These are phyloP conservation scores for Neurospora sublineolata DNA, from an alignment of 495 filamentous ascomycete genomes.

Conservation along the genomic window DNA sequence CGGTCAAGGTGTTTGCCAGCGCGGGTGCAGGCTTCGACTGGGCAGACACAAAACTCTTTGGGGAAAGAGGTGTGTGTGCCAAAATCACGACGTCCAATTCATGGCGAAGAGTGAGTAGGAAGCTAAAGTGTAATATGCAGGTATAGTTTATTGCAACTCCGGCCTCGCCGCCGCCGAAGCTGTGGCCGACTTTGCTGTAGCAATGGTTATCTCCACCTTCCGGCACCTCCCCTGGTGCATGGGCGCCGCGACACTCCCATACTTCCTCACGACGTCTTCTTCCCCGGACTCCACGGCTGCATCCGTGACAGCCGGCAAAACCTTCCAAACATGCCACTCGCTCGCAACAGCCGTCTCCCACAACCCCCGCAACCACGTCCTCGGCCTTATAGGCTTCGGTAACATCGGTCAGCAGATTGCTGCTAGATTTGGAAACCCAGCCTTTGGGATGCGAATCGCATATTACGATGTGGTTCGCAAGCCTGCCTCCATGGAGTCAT, in stretches of 20 bases:
- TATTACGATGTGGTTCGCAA: conserved; percentile 59
- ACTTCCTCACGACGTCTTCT: conserved; percentile 6
- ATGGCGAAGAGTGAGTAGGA: background rate
- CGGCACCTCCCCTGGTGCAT: conserved; percentile 52
- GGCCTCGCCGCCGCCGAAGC: conserved; percentile 57
- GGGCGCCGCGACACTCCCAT: conserved; percentile 34
- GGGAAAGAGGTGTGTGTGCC: conserved; percentile 45
- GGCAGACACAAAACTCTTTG: conserved; percentile 59
- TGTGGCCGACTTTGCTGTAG: conserved; percentile 53
- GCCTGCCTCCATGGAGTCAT: conserved; percentile 27
- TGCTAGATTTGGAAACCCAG: conserved; percentile 39
- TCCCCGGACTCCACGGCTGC: background rate
- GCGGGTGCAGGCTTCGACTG: conserved; percentile 71
- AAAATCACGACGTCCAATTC: background rate
- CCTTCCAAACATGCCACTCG: conserved; percentile 46
- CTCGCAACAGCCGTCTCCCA: conserved; percentile 43
- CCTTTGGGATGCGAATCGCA: conserved; percentile 56
- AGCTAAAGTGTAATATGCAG: conserved; percentile 18
- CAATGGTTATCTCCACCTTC: conserved; percentile 54
- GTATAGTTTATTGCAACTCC: conserved; percentile 62
- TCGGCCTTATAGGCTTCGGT: conserved; percentile 57
- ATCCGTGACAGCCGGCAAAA: background rate
- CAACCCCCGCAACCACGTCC: conserved; percentile 43
- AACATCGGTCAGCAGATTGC: conserved; percentile 60
- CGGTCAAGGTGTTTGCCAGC: conserved; percentile 57